Evolutionary conservation across 805 yeast genomes (phyloP), one percentile per base, ranked within the genome.

Genomic region (Pichia paraexigua): DNA sequence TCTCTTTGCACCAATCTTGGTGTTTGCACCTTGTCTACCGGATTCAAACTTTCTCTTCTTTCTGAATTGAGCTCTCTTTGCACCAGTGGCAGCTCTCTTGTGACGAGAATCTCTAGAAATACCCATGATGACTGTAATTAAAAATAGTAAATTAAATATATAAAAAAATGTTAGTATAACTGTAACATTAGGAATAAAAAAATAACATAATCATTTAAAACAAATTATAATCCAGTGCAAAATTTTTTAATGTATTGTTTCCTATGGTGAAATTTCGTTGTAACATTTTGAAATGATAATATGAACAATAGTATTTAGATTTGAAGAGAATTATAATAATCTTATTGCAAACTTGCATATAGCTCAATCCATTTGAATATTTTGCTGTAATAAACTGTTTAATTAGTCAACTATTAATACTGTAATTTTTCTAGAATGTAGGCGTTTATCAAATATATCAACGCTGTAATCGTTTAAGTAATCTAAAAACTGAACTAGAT

Each of bases 91-190:
- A 71, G 97, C 79, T 80, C 99, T 95, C 88, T 92, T 92, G 91
- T 94, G 99, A 82, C 97, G 97, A 78, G 99, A 92, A 84, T 94
- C 98, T 84, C 99, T 92, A 79, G 98, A 90, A 87, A 92, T 92
- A 91, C 99, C 98, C 99, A 92, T 92, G 76, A 76, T 86, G 62
- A 53, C 52, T 52, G 55, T 28, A 47, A 43, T 32, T 40, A 39
- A 52, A 54, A 43, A 24, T 28, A 18, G 22, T 37, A 43, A 12
- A 11, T 11, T 18, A 21, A 24, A 42, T 21, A 25, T 32, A 9
- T 18, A 41, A n/a, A 40, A 27, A 41, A 37, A 40, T 27, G 50
- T 50, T 53, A 47, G 51, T 49, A 49, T 42, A 21, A 40, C 18
- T 20, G 41, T 4, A 40, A 7, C 9, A 18, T 18, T 40, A 12